A percentile compares a stretch with the other conserved stretches of the same genome.
Conservation (phyloP, 805 yeast species). For the Lipomyces starkeyi region DNA sequence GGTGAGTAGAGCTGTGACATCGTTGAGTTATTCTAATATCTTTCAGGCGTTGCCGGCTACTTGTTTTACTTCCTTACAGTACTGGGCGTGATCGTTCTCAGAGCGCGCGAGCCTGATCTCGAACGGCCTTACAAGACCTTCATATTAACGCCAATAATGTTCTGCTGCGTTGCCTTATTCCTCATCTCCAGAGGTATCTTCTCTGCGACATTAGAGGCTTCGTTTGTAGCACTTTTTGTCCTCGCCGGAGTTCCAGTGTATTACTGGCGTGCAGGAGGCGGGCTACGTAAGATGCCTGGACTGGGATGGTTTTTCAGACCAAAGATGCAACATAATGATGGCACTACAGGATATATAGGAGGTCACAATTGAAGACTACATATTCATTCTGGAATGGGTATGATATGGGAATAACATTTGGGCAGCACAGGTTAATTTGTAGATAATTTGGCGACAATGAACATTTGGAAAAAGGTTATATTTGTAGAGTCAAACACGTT, state of each 20-base stretch:
- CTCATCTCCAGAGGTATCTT: constrained; percentile 46
- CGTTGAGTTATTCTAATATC: constrained; percentile 34
- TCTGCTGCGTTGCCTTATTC: constrained; percentile 49
- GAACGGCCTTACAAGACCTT: constrained; percentile 49
- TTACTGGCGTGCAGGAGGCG: constrained; percentile 36
- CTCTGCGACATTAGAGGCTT: constrained; percentile 46
- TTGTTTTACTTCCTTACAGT: constrained; percentile 44
- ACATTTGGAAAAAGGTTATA: not conserved
- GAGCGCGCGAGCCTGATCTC: constrained; percentile 47
- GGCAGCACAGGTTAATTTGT: too few species aligned
- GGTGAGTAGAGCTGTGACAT: not conserved
- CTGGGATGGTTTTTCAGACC: constrained; percentile 28
- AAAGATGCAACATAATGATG: not conserved
- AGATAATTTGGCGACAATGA: not conserved
- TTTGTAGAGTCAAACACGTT: too few species aligned
- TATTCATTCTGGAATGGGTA: not conserved
- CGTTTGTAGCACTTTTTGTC: constrained; percentile 43
- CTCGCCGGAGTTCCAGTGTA: constrained; percentile 45
- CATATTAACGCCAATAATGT: constrained; percentile 47
- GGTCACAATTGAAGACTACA: not conserved
- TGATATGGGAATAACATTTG: not conserved
- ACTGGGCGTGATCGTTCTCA: constrained; percentile 47
- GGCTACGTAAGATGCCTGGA: constrained; percentile 25
- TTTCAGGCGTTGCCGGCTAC: constrained; percentile 35
- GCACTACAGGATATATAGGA: not conserved